phyloP scores from a whole-genome alignment of 2,329 filamentous ascomycete genomes.

The Coniochaeta ligniaria region DNA sequence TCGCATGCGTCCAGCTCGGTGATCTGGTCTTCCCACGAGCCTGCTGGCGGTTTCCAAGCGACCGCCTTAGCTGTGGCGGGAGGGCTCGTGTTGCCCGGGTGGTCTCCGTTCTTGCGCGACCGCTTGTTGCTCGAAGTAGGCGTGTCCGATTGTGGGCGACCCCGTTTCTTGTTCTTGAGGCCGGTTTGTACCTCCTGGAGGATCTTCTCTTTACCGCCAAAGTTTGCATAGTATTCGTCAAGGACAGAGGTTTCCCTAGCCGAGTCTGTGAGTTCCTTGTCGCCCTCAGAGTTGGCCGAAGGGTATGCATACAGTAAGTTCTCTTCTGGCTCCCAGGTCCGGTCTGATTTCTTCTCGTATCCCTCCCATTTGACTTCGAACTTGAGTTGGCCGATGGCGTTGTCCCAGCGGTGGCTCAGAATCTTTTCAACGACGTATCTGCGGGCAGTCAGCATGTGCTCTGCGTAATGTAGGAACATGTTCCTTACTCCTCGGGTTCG shows the following conservation, averaged over 20 bases:
- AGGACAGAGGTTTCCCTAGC: slow-evolving; percentile 33
- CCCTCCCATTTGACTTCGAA: slow-evolving; percentile 80
- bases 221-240: slow-evolving; percentile 52
- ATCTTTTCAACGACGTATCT: slow-evolving; percentile 74
- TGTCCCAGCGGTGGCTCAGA: slow-evolving; percentile 39
- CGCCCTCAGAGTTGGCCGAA: background rate
- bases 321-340: slow-evolving; percentile 73
- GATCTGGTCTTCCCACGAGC: slow-evolving; percentile 72
- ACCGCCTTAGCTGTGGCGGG: slow-evolving; percentile 33
- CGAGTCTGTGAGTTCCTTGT: background rate
- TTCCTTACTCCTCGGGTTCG: slow-evolving; percentile 23
- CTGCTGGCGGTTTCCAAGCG: slow-evolving; percentile 60
- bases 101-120: slow-evolving; percentile 36
- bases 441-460: slow-evolving; percentile 13
- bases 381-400: slow-evolving; percentile 37
- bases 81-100: slow-evolving; percentile 41
- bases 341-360: slow-evolving; percentile 60
- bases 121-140: slow-evolving; percentile 35
- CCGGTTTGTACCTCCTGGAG: slow-evolving; percentile 43
- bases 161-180: slow-evolving; percentile 50
- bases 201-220: slow-evolving; percentile 57
- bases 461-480: slow-evolving; percentile 10
- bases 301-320: slow-evolving; percentile 48
- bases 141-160: slow-evolving; percentile 34
- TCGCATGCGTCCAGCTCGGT: slow-evolving; percentile 65